phyloP scores from a whole-genome alignment of 805 yeast genomes.

The Monosporozyma aquatica region DNA sequence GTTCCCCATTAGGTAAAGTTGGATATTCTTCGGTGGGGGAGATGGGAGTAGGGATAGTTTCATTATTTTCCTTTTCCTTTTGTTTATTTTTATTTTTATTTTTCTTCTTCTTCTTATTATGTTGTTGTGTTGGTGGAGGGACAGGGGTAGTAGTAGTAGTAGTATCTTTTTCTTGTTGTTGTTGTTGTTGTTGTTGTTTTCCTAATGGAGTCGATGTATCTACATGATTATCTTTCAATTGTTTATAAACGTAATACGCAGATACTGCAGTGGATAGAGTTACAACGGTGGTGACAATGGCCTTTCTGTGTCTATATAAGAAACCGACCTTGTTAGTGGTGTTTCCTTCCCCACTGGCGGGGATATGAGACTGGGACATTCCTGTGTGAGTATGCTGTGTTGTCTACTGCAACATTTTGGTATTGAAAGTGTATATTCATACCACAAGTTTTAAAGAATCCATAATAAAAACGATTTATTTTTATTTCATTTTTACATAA shows the following conservation, averaged over 20 bases:
- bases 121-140: slow-evolving; percentile 35
- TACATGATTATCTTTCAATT: no score
- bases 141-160: slow-evolving; percentile 6
- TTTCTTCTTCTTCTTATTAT: slow-evolving; percentile 70
- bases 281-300: slow-evolving; percentile 52
- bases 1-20: slow-evolving; percentile 50
- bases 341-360: no score
- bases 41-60: slow-evolving; percentile 53
- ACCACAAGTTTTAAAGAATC: background rate
- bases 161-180: slow-evolving; percentile 9
- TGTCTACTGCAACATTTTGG: no score
- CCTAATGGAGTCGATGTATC: no score
- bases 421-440: no score
- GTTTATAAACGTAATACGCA: slow-evolving; percentile 41
- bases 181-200: no score
- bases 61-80: slow-evolving; percentile 72
- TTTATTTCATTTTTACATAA: background rate
- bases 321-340: slow-evolving; percentile 25
- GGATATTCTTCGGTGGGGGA: background rate
- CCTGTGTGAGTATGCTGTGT: background rate
- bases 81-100: slow-evolving; percentile 58
- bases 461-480: background rate
- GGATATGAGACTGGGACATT: background rate
- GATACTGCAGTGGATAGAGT: slow-evolving; percentile 58
- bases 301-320: slow-evolving; percentile 43